phyloP scores from a whole-genome alignment of 2,329 filamentous ascomycete genomes.

The Fusarium anguioides region DNA sequence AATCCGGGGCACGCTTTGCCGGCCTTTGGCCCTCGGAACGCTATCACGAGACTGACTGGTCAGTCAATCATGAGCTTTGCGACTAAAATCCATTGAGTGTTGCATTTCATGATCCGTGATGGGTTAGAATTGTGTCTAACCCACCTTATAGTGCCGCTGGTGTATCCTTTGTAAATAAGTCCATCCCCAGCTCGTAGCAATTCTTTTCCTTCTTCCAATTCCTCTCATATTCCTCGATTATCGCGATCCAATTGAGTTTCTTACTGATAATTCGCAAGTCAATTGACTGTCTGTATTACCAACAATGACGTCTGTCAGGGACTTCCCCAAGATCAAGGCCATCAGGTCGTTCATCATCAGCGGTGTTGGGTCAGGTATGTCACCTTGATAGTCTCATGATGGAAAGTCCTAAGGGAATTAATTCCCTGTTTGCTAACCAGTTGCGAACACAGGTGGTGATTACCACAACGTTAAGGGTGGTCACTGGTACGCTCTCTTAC shows the following conservation, averaged over 20 bases:
- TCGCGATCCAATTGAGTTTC: not conserved
- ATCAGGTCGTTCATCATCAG: slow-evolving; percentile 76
- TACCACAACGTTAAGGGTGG: slow-evolving; percentile 91
- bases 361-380: slow-evolving; percentile 49
- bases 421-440: slow-evolving; percentile 3
- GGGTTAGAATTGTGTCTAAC: slow-evolving; percentile 21
- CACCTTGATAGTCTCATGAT: not conserved
- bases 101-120: slow-evolving; percentile 20
- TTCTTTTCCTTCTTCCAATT: slow-evolving; percentile 5
- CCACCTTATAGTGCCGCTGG: slow-evolving; percentile 27
- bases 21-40: slow-evolving; percentile 12
- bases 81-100: not conserved
- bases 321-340: slow-evolving; percentile 81
- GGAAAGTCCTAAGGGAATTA: not conserved
- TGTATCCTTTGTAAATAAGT: slow-evolving; percentile 35
- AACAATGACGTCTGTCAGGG: slow-evolving; percentile 61
- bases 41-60: slow-evolving; percentile 31
- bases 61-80: slow-evolving; percentile 19
- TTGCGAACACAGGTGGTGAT: slow-evolving; percentile 69
- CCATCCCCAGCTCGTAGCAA: slow-evolving; percentile 20
- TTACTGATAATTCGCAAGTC: not conserved
- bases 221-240: not conserved
- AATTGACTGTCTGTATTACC: not conserved
- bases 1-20: slow-evolving; percentile 28
- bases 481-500: slow-evolving; percentile 64